Percentiles rank a stretch among this genome's conserved stretches.
Evolutionary conservation across 495 filamentous ascomycete genomes (phyloP).

Genomic region (Xylaria curta): DNA sequence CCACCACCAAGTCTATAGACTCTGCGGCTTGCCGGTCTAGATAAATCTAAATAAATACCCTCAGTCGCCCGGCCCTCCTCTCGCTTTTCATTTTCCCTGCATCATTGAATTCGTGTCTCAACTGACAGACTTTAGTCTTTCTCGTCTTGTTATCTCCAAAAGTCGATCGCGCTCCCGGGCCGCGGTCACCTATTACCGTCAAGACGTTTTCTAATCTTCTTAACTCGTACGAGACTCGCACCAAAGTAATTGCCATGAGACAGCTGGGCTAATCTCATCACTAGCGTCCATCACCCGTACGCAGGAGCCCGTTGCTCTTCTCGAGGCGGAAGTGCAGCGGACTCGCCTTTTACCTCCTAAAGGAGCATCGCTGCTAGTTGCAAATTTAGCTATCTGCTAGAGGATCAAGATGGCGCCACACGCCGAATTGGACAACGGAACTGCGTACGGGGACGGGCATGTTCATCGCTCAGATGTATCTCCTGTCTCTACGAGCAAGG

Average conservation of each 20-base stretch:
- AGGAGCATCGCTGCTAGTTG: slow-evolving; percentile 44
- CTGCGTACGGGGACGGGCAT: slow-evolving; percentile 73
- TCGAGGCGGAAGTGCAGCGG: slow-evolving; percentile 84
- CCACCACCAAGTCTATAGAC: not conserved
- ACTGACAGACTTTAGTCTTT: not conserved
- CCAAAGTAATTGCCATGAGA: slow-evolving; percentile 17
- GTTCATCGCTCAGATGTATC: slow-evolving; percentile 41
- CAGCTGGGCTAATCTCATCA: slow-evolving; percentile 20
- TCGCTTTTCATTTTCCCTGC: not conserved
- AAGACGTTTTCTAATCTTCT: slow-evolving; percentile 92
- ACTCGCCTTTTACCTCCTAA: slow-evolving; percentile 71
- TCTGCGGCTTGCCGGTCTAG: not conserved
- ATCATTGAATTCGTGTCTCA: not conserved
- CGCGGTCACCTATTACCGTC: slow-evolving; percentile 66
- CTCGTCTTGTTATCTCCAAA: slow-evolving; percentile 31
- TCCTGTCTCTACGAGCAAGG: slow-evolving; percentile 43
- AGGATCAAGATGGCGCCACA: slow-evolving; percentile 85
- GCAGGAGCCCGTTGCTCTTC: slow-evolving; percentile 96
- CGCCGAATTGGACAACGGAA: slow-evolving; percentile 74
- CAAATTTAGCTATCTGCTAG: slow-evolving; percentile 34
- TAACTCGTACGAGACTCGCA: slow-evolving; percentile 70
- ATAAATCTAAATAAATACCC: slow-evolving; percentile 15
- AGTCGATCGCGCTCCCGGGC: slow-evolving; percentile 59
- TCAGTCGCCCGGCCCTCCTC: not conserved
- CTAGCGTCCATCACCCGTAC: slow-evolving; percentile 93